Conservation (phyloP, 2,329 filamentous ascomycete genomes). For the Colletotrichum filicis region DNA sequence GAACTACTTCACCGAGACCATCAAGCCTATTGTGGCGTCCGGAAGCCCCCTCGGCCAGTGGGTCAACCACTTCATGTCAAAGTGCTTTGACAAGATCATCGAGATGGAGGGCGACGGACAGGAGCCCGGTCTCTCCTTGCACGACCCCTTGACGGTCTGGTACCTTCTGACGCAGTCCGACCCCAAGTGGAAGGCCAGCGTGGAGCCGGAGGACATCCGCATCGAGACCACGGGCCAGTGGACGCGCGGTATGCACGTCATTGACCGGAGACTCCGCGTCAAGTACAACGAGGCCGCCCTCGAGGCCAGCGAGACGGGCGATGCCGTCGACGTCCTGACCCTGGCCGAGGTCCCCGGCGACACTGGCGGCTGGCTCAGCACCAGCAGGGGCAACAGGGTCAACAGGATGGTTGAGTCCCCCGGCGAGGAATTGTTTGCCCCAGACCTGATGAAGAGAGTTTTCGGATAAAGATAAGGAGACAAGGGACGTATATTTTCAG, state of each 20-base stretch:
- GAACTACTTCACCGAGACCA: conserved; percentile 66
- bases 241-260: conserved; percentile 90
- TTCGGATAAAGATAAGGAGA: conserved; percentile 58
- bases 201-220: conserved; percentile 81
- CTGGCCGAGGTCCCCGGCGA: conserved; percentile 74
- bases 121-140: conserved; percentile 73
- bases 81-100: conserved; percentile 76
- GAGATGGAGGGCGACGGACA: conserved; percentile 67
- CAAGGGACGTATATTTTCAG: not conserved
- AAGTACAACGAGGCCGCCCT: conserved; percentile 58
- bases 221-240: conserved; percentile 93
- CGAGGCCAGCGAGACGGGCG: conserved; percentile 42
- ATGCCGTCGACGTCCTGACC: conserved; percentile 49
- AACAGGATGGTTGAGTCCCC: conserved; percentile 78
- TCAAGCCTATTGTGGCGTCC: conserved; percentile 64
- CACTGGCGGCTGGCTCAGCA: conserved; percentile 79
- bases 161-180: conserved; percentile 75
- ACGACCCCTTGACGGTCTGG: conserved; percentile 84
- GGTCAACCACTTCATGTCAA: conserved; percentile 77
- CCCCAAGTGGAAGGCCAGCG: conserved; percentile 66
- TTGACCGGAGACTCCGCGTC: conserved; percentile 75
- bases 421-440: conserved; percentile 74
- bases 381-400: conserved; percentile 81
- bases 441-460: conserved; percentile 72
- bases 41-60: conserved; percentile 81